Base-by-base conservation (phyloP, 2,329 filamentous ascomycete genomes). In the Metarhizium humberi region DNA sequence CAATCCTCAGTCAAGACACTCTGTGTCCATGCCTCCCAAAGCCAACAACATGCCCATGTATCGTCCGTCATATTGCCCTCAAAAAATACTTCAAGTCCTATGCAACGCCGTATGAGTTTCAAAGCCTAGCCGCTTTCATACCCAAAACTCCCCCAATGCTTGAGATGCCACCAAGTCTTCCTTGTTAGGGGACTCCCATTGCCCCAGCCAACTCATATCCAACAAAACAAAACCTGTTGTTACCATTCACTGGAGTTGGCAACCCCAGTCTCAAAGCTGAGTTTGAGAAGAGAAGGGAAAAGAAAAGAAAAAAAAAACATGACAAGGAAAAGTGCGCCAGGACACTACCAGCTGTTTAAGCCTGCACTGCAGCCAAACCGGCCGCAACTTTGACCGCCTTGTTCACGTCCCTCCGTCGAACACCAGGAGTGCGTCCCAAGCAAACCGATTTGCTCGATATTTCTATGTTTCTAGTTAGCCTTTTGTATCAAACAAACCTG, bases 391-490 rank as follows among this genome's bases (percentile, higher is more conserved):
- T 66, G 45, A 71, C 60, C 8, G 71, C 68, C 16, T 51, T 59
- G 51, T 72, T 60, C 1, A 75, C 60, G 47, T 75, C 72, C 43
- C 64, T 69, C 1, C 70, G 69, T 6, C 73, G 67, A 10, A 75
- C 56, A 0, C 71, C 73, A 0, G 73, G 73, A 2, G 66, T 66
- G 5, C 70, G 64, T 8, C 73, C 73, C 7, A 75, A 58, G 45
- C 73, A 75, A 6, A 75, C 66, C 16, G 71, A 67, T 14, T 56
- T 64, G 2, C 56, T 55, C 0, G 66, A 64, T 49, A 75, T 59
- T 63, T 75, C 72, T 75, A 49, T 13, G 25, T 6, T 10, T 29
- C n/a, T 18, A 25, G 52, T 57, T 42, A 52, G 50, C 6, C 43
- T 30, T 54, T 7, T 34, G 20, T 18, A 16, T 29, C 34, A 11